phyloP scores from a whole-genome alignment of 495 filamentous ascomycete species.

The Aspergillus kassunensis region DNA sequence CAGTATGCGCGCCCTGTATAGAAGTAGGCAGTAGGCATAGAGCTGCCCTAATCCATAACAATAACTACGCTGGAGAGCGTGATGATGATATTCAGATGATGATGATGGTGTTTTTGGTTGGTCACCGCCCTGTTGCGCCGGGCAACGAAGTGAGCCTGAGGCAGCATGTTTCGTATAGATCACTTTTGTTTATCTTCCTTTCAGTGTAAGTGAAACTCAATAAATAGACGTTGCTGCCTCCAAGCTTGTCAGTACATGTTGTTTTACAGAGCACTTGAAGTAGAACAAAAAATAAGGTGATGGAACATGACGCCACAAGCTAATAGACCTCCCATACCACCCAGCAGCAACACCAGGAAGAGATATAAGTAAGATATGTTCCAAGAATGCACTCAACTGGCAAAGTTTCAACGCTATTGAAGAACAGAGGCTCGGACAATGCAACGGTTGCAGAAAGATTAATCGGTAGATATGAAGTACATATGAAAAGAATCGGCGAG shows the following conservation, averaged over 20 bases:
- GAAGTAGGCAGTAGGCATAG: background rate
- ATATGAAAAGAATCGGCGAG: background rate
- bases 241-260: no score
- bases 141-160: slow-evolving; percentile 22
- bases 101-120: slow-evolving; percentile 2
- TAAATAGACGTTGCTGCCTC: no score
- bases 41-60: background rate
- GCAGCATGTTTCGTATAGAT: background rate
- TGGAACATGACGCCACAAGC: no score
- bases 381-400: no score
- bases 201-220: no score
- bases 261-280: no score
- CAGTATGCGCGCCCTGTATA: background rate
- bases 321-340: no score
- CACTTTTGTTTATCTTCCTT: no score
- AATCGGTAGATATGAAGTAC: background rate
- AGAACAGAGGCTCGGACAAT: background rate
- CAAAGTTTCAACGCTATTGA: background rate
- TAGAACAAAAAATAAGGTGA: no score
- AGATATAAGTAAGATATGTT: no score
- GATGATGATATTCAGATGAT: background rate
- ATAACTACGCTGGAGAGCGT: background rate
- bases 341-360: no score
- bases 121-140: slow-evolving; percentile 29
- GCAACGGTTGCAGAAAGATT: background rate